Conservation (phyloP, 2,329 filamentous ascomycete genomes). For the Colletotrichum chrysophilum region DNA sequence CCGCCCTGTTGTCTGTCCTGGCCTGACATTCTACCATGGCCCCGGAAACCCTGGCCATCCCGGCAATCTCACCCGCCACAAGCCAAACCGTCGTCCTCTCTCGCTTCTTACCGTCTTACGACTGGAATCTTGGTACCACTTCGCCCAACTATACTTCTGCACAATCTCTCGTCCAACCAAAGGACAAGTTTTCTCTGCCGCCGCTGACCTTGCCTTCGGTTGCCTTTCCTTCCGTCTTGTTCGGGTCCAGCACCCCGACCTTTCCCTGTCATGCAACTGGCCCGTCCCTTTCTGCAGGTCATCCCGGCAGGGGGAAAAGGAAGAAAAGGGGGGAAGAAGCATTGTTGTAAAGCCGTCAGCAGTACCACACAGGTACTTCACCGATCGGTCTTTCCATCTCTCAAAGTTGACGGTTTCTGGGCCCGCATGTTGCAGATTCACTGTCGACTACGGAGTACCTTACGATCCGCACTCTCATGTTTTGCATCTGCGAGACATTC, state of each 20-base stretch:
- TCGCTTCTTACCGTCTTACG: slow-evolving; percentile 17
- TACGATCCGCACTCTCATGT: background rate
- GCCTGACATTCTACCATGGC: slow-evolving; percentile 3
- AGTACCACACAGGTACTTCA: background rate
- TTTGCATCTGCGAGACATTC: slow-evolving; percentile 10
- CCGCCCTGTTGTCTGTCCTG: background rate
- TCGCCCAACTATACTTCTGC: background rate
- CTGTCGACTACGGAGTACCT: background rate
- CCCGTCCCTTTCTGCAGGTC: slow-evolving; percentile 10
- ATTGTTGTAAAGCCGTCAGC: background rate
- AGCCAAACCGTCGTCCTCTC: background rate
- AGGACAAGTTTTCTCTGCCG: background rate
- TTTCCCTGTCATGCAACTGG: background rate
- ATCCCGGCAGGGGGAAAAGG: background rate
- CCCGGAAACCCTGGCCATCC: slow-evolving; percentile 9
- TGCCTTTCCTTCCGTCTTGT: background rate
- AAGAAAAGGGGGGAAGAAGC: background rate
- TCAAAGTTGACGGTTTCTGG: background rate
- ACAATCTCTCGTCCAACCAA: background rate
- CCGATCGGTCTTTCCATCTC: background rate
- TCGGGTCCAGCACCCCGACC: background rate
- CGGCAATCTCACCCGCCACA: slow-evolving; percentile 2
- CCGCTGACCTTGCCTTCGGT: background rate
- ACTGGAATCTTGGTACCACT: slow-evolving; percentile 6
- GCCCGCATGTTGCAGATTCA: slow-evolving; percentile 14